Percentiles rank a stretch among this genome's conserved stretches.
Conservation (phyloP, 2,329 filamentous ascomycete genomes). For the Colletotrichum lentis region DNA sequence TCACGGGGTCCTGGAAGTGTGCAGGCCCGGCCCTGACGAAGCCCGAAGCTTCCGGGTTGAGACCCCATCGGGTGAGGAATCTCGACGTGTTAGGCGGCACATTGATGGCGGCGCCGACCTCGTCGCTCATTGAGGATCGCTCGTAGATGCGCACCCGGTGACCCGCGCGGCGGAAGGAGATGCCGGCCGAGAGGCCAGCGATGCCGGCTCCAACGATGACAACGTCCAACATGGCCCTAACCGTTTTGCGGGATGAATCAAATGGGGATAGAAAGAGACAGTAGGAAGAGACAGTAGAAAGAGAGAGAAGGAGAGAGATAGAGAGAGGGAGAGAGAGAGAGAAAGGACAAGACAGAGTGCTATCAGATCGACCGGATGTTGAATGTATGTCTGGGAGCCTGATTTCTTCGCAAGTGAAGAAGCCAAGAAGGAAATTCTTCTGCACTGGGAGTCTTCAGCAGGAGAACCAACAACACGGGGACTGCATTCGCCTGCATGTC, state of each 20-base stretch:
- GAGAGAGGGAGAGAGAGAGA: neutral
- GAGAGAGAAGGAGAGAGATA: neutral
- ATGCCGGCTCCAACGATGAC: conserved; percentile 55
- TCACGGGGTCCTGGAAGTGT: conserved; percentile 38
- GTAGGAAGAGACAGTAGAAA: too few species aligned
- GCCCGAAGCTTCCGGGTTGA: conserved; percentile 44
- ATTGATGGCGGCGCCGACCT: conserved; percentile 51
- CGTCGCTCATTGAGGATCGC: conserved; percentile 48
- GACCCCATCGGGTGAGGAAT: conserved; percentile 48
- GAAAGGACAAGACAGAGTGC: neutral
- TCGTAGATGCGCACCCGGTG: conserved; percentile 54
- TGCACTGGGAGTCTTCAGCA: neutral
- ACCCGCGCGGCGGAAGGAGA: conserved; percentile 49
- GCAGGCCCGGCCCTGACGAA: conserved; percentile 43
- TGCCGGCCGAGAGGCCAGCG: conserved; percentile 51
- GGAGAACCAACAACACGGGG: conserved; percentile 10
- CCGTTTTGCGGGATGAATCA: neutral
- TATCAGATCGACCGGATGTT: neutral
- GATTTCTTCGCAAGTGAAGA: neutral
- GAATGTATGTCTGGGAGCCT: neutral
- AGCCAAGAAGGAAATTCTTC: conserved; percentile 1
- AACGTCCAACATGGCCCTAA: conserved; percentile 46
- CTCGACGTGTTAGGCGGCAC: conserved; percentile 51
- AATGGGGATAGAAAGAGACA: neutral
- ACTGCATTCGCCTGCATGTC: neutral